phyloP scores from a whole-genome alignment of 2,329 filamentous ascomycete species.

The Claviceps paspali region DNA sequence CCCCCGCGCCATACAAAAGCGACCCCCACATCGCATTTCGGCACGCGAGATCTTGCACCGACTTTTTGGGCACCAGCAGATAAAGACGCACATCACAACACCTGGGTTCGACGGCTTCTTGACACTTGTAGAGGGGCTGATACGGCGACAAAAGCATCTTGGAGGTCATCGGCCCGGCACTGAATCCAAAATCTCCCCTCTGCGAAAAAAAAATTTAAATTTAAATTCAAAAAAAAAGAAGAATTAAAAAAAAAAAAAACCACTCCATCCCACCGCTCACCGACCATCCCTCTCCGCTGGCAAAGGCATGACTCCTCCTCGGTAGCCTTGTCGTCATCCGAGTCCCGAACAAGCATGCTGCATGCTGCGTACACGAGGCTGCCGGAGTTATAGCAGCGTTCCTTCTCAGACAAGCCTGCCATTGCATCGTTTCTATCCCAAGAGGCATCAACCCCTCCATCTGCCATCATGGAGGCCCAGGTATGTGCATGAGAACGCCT shows the following conservation, averaged over 20 bases:
- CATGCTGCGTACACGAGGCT: constrained; percentile 25
- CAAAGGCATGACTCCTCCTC: constrained; percentile 25
- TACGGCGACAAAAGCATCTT: constrained; percentile 2
- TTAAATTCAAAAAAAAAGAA: too few relatives aligned
- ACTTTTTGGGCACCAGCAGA: constrained; percentile 23
- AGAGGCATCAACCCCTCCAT: constrained; percentile 1
- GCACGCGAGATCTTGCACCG: constrained; percentile 21
- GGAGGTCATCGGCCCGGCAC: background rate
- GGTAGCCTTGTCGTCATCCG: constrained; percentile 23
- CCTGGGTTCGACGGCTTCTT: background rate
- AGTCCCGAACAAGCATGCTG: constrained; percentile 24
- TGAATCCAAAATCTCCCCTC: constrained; percentile 3
- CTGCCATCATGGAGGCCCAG: constrained; percentile 31
- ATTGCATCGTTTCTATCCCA: constrained; percentile 6
- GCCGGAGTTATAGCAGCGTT: constrained; percentile 29
- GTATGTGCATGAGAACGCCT: constrained; percentile 16
- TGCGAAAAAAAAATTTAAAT: too few relatives aligned
- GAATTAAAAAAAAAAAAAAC: too few relatives aligned
- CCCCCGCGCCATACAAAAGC: constrained; percentile 10
- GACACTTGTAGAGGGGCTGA: background rate
- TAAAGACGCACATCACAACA: constrained; percentile 23
- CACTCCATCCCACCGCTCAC: too few relatives aligned
- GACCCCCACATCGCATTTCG: constrained; percentile 24
- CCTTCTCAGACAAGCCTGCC: constrained; percentile 8
- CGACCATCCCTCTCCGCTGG: constrained; percentile 7